Base-by-base conservation (phyloP, 345 rosid genomes). In the Stellera chamaejasme region DNA sequence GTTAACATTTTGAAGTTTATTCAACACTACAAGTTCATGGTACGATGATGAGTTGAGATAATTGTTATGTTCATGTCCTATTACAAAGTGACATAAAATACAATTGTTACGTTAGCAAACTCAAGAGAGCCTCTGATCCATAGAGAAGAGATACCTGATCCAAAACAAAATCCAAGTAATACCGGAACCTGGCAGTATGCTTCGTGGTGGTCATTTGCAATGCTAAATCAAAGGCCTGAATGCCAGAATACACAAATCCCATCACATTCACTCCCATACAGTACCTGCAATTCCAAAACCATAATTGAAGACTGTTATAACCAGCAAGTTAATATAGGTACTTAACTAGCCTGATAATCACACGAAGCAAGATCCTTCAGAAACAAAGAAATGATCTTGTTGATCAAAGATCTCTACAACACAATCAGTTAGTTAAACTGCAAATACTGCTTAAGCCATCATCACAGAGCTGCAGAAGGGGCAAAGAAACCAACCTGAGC, bases 261-360 rank as follows among this genome's bases (percentile, higher is more conserved):
- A 92, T 77, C 64, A 81, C 85, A 66, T 79, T 83, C 61, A 83
- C 85, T 28, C 90, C 77, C 75, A 85, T 44, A 61, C 82, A 83
- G 62, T 78, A 91, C 82, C 95, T 91, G 83, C 62, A 81, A 55
- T 0, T 58, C 50, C 60, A 51, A 46, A 25, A 42, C 26, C 26
- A 36, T 9, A 6, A 52, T 55, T 50, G 4, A 2, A 61, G 44
- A 41, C 39, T 32, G 7, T 32, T 32, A 32, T 0, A 32, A 3
- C 39, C 39, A 32, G 39, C 39, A 32, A 32, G 39, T 2, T 32
- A 32, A 32, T 8, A 32, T 5, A 32, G 39, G 39, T 32, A 32
- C 39, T 4, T 32, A 5, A 2, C 39, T 32, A 8, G 1, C 39
- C 39, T 1, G 9, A 32, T 32, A 32, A 32, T 5, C 39, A 32